phyloP scores from a whole-genome alignment of 768 basidiomycete genomes.

The Lactarius indigo region DNA sequence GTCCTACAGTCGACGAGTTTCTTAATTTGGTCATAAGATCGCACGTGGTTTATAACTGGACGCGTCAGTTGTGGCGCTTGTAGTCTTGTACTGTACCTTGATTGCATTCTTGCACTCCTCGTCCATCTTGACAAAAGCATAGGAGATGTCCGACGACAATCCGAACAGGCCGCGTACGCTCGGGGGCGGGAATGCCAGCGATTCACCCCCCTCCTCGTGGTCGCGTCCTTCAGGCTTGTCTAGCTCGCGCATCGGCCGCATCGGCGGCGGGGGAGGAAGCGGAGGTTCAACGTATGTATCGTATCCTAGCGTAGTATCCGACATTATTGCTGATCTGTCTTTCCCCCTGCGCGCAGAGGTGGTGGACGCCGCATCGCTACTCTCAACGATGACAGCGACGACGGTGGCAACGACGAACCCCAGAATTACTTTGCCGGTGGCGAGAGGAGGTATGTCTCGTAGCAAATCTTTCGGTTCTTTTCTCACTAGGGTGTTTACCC shows the following conservation, averaged over 20 bases:
- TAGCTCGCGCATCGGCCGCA: constrained; percentile 28
- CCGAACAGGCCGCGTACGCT: constrained; percentile 22
- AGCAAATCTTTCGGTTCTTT: background rate
- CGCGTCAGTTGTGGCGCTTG: constrained; percentile 1
- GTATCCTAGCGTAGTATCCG: background rate
- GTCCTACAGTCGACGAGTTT: background rate
- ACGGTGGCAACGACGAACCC: constrained; percentile 40
- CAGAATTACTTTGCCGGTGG: constrained; percentile 89
- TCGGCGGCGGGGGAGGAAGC: constrained; percentile 26
- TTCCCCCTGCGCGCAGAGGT: constrained; percentile 11
- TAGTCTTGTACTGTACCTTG: background rate
- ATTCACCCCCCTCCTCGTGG: constrained; percentile 8
- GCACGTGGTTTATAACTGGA: background rate
- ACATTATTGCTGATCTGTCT: background rate
- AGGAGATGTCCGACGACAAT: constrained; percentile 15
- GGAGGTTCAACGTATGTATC: constrained; percentile 17
- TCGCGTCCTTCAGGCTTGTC: constrained; percentile 4
- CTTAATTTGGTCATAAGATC: background rate
- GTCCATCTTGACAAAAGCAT: background rate
- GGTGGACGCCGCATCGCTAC: constrained; percentile 30
- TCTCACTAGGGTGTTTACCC: background rate
- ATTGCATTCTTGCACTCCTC: background rate
- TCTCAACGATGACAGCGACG: constrained; percentile 49
- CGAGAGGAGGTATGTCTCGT: constrained; percentile 66
- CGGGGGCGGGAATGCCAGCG: constrained; percentile 9